phyloP scores from a whole-genome alignment of 148 eudicot genomes.

The Rhododendron simsii region DNA sequence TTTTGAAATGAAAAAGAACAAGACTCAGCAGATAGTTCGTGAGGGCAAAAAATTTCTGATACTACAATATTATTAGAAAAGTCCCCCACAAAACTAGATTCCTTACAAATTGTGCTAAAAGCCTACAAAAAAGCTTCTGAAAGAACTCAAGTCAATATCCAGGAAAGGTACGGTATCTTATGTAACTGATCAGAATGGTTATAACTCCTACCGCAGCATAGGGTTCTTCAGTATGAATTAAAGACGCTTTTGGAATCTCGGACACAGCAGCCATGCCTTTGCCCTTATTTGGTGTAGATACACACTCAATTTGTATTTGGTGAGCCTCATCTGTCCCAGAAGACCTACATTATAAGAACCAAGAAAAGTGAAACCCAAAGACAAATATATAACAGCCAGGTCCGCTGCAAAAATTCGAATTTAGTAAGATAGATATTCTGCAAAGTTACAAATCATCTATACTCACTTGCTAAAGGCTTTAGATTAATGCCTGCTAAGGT shows the following conservation, averaged over 20 bases:
- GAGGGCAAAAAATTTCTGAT: not conserved
- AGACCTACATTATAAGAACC: slow-evolving; percentile 34
- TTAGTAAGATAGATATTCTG: not conserved
- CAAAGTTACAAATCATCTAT: not conserved
- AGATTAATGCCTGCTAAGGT: not conserved
- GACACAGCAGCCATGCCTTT: slow-evolving; percentile 62
- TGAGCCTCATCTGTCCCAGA: slow-evolving; percentile 50
- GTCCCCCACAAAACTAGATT: not conserved
- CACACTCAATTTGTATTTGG: slow-evolving; percentile 44
- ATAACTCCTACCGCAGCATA: slow-evolving; percentile 69
- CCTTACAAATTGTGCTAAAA: not conserved
- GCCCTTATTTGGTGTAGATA: slow-evolving; percentile 63
- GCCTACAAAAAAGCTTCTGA: not conserved
- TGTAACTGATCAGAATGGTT: not conserved
- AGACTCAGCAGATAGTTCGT: not conserved
- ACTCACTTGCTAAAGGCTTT: not conserved
- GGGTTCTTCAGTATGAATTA: slow-evolving; percentile 79
- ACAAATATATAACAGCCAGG: not conserved
- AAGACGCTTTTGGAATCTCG: slow-evolving; percentile 54
- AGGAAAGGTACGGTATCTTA: not conserved
- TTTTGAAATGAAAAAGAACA: not conserved
- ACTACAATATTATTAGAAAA: not conserved
- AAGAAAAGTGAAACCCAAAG: slow-evolving; percentile 8
- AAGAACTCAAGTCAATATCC: not conserved
- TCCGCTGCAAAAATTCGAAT: not conserved